These are phyloP conservation scores for Coemansia biformis DNA, from an alignment of 192 early-diverging fungal genomes.

Conservation along the genomic window DNA sequence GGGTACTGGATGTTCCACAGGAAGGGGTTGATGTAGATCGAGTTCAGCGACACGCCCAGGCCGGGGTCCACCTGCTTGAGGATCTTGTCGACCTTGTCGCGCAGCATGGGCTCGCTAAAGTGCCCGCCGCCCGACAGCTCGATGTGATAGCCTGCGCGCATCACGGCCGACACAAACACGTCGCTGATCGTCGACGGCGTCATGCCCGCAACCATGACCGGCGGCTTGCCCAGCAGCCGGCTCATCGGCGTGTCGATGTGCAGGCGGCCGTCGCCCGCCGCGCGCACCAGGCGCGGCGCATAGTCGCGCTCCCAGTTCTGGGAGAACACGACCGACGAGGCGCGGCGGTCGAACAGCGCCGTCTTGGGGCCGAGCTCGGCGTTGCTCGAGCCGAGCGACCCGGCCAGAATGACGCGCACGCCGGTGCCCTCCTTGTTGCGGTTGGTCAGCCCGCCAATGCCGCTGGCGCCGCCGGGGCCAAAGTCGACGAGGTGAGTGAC, in stretches of 20 bases:
- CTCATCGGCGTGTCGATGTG: constrained; percentile 85
- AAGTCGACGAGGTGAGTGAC: constrained; percentile 85
- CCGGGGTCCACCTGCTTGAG: constrained; percentile 71
- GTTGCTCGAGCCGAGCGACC: constrained; percentile 44
- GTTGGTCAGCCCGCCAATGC: constrained; percentile 72
- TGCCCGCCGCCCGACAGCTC: constrained; percentile 84
- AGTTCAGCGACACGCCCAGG: constrained; percentile 81
- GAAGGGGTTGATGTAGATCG: constrained; percentile 82
- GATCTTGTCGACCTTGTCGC: constrained; percentile 73
- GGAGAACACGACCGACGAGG: constrained; percentile 54
- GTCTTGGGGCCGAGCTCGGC: constrained; percentile 17
- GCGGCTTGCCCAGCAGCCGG: constrained; percentile 81
- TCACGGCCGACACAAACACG: constrained; percentile 75
- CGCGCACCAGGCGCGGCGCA: constrained; percentile 72
- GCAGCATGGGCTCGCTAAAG: constrained; percentile 74
- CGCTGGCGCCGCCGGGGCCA: constrained; percentile 79
- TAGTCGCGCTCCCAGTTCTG: constrained; percentile 78
- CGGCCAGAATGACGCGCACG: constrained; percentile 44
- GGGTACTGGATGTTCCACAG: no score
- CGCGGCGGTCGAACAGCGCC: constrained; percentile 5
- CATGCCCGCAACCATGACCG: constrained; percentile 90
- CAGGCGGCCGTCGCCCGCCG: constrained; percentile 56
- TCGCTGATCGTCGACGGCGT: constrained; percentile 77
- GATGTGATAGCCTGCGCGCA: constrained; percentile 83
- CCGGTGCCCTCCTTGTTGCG: constrained; percentile 84